Percentiles rank a stretch among this genome's conserved stretches.
These are phyloP conservation scores for Carpinus viminea DNA, from an alignment of 306 rosid species.

Conservation along the genomic window DNA sequence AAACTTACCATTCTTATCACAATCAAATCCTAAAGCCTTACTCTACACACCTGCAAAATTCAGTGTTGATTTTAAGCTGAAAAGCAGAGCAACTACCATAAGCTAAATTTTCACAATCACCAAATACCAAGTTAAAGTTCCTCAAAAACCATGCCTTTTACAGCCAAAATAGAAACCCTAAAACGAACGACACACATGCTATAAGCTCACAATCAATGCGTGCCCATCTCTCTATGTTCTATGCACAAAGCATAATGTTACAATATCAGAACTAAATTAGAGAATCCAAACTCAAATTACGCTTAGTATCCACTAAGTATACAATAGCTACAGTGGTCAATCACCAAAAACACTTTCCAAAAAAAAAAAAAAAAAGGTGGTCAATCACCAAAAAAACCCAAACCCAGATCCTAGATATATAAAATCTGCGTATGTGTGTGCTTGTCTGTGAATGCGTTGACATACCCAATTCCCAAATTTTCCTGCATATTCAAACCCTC, in stretches of 20 bases:
- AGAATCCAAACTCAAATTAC: background rate
- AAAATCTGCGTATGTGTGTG: background rate
- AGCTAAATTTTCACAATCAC: background rate
- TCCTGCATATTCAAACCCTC: conserved; percentile 1
- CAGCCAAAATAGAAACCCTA: background rate
- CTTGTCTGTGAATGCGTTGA: background rate
- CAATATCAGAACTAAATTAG: background rate
- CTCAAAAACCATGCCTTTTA: background rate
- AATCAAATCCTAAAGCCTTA: conserved; percentile 9
- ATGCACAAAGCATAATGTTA: background rate
- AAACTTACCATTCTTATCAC: conserved; percentile 39
- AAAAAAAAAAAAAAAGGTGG: background rate
- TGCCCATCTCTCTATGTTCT: background rate
- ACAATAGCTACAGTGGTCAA: conserved; percentile 1
- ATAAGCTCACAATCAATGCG: background rate
- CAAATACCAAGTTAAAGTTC: background rate
- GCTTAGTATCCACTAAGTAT: background rate
- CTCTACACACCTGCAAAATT: conserved; percentile 31
- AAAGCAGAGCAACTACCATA: background rate
- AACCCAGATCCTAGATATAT: background rate
- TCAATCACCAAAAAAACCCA: background rate
- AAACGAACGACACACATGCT: background rate
- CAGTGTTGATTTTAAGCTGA: background rate
- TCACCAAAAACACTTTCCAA: background rate
- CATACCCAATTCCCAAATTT: background rate